Evolutionary conservation across 140 eudicot species (phyloP), one percentile per base, ranked within the genome.

Genomic region (Flaveria floridana): DNA sequence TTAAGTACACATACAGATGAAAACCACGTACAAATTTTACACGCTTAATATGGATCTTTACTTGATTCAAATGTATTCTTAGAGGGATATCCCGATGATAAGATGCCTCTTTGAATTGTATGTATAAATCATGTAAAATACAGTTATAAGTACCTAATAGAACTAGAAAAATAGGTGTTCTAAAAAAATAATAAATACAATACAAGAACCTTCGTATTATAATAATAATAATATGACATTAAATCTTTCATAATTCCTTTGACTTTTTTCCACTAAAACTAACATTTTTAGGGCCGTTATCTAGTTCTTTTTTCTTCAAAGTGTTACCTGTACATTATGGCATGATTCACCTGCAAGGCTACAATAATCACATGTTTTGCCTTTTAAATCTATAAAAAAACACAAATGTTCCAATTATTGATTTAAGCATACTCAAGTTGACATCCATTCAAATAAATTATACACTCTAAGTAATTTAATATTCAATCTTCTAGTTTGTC

Each of bases 351-450:
- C 64, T 13, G 67, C 50, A 74, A 74, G 28, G 37, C 64, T 8
- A 66, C 41, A 74, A 74, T 48, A 47, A 30, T 55, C 79, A 67
- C 78, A 65, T 65, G 70, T 44, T 62, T 53, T 74, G 51, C 37
- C 75, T 52, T 65, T 68, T 19, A 14, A 42, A 65, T 14, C 3
- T 16, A 42, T 14, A 51, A 4, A 55, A 65, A 65, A 10, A 65
- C n/a, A 8, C 15, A 30, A 56, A 50, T 26, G 51, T 25, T 26
- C 73, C 66, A 78, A 73, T 80, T 56, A 74, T 80, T 74, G 53
- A 64, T 74, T 25, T 56, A 72, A 53, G 37, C 34, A 65, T 61
- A 30, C 46, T 23, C 78, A 80, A 67, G 76, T 67, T 75, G 76
- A 80, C 66, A 62, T 50, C 78, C 73, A 70, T 71, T 55, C 41